These are phyloP conservation scores for Scutellaria barbata DNA, from an alignment of 257 asterid species.

Conservation along the genomic window DNA sequence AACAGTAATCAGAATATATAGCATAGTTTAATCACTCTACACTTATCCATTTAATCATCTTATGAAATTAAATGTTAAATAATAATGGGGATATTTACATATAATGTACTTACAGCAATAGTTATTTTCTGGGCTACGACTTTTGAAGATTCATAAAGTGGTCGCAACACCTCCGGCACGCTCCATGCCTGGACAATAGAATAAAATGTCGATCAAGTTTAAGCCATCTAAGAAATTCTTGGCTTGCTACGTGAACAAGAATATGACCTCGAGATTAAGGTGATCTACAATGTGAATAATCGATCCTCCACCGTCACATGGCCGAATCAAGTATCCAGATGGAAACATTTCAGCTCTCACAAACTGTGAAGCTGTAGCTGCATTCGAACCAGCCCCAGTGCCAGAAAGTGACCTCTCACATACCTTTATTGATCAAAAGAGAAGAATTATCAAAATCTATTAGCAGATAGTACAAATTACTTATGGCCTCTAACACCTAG, in stretches of 20 bases:
- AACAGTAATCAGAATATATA: not conserved
- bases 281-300: constrained; percentile 96
- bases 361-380: constrained; percentile 80
- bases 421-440: constrained; percentile 54
- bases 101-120: constrained; percentile 67
- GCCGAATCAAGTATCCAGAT: constrained; percentile 86
- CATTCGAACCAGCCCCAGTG: constrained; percentile 82
- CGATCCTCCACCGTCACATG: constrained; percentile 98
- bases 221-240: not conserved
- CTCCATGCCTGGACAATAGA: constrained; percentile 76
- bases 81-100: not conserved
- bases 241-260: not conserved
- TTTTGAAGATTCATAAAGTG: constrained; percentile 92
- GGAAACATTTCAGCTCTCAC: constrained; percentile 93
- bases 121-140: constrained; percentile 88
- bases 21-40: not conserved
- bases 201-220: constrained; percentile 5
- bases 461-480: not conserved
- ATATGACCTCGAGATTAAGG: constrained; percentile 73
- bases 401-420: constrained; percentile 97
- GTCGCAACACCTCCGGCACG: constrained; percentile 96
- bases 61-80: not conserved
- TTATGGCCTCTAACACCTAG: not conserved
- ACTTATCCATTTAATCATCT: not conserved
- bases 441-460: constrained; percentile 28